Base-by-base conservation (phyloP, 2,329 filamentous ascomycete genomes). In the Fusarium nurragi region DNA sequence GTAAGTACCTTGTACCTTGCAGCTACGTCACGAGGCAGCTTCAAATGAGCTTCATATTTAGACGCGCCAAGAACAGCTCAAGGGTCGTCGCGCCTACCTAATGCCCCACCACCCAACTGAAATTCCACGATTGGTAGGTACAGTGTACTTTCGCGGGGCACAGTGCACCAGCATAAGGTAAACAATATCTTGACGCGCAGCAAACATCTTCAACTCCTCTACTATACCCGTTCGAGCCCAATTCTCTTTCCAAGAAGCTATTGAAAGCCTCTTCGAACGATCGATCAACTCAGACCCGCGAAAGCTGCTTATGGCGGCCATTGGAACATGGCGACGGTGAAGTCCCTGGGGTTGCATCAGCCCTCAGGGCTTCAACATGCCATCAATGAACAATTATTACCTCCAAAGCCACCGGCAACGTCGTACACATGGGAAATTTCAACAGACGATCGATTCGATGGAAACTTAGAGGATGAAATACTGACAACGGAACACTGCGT, bases 281-380 rank as follows among this genome's bases (percentile, higher is more conserved):
- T 22, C 46, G 46, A 56, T 12, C 40, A 32, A 48, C 21, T n/a
- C 12, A 6, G 21, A 45, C 11, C 34, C 22, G 34, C 41, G 21
- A 19, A 45, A 64, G 64, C 47, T 53, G 70, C 73, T 56, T 72
- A 78, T 79, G 77, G 76, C 74, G 71, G 68, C 61, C 65, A 53
- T 54, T 52, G 47, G 70, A 72, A 69, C 49, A 99, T 99, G 96
- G 94, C 94, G 70, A 89, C 91, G 75, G 88, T 97, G 79, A 91
- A 88, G 77, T 97, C 94, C 67, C 86, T 97, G 73, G 95, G 95
- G 77, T 84, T 97, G 74, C 94, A 98, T 81, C 89, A 91, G 80
- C 94, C 96, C 60, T 87, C 91, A 61, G 93, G 90, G 66, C 84
- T 98, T 65, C 88, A 87, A 63, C 93, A 95, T 81, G 88, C 97